Evolutionary conservation across 2,329 filamentous ascomycete genomes (phyloP).

Genomic region (Penicillium sclerotigenum): DNA sequence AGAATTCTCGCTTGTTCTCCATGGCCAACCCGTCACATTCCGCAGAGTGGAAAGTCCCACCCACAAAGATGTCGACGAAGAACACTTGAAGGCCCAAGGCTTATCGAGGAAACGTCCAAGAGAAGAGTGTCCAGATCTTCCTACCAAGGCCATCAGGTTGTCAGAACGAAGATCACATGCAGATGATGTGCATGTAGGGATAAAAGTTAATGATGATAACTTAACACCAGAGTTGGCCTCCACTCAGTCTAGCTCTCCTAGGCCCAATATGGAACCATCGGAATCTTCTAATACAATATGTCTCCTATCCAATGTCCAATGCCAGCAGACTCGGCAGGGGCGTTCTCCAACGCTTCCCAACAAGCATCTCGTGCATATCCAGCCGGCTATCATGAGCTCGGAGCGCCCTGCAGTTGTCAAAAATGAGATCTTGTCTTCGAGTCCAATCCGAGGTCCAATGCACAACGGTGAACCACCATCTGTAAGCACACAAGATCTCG

Average conservation of each 20-base stretch:
- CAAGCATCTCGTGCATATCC: background rate
- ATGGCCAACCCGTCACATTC: constrained; percentile 29
- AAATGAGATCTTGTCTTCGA: constrained; percentile 36
- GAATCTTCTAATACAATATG: constrained; percentile 5
- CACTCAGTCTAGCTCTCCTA: constrained; percentile 15
- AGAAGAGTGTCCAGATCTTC: background rate
- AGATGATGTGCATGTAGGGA: background rate
- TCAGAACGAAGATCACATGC: background rate
- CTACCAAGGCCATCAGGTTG: background rate
- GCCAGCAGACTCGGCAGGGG: constrained; percentile 25
- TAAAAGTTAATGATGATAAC: constrained; percentile 3
- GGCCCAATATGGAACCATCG: constrained; percentile 1
- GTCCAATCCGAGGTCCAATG: constrained; percentile 22
- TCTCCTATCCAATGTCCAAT: constrained; percentile 4
- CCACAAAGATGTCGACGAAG: background rate
- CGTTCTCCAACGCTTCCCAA: background rate
- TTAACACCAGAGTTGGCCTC: constrained; percentile 13
- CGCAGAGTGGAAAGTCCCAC: constrained; percentile 18
- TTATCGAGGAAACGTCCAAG: constrained; percentile 1
- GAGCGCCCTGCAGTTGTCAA: constrained; percentile 31
- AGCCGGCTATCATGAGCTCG: constrained; percentile 3
- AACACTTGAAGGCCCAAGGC: background rate
- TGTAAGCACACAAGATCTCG: constrained; percentile 61
- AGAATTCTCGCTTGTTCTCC: constrained; percentile 30
- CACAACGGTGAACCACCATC: constrained; percentile 24